Evolutionary conservation across 192 early-diverging fungal genomes (phyloP).

Genomic region (Backusella mclennaniae): DNA sequence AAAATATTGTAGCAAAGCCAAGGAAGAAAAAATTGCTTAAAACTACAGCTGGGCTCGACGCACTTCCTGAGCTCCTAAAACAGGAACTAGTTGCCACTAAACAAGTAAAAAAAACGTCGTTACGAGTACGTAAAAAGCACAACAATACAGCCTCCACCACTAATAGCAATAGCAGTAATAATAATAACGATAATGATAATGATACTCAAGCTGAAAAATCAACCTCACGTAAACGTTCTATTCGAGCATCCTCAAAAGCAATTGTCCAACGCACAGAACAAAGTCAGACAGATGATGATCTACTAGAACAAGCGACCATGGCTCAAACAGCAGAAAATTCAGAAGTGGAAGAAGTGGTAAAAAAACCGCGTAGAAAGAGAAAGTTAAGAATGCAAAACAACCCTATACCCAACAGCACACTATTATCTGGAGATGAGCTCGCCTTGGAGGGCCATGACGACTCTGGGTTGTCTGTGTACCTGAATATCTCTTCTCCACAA

Average conservation of each 20-base stretch:
- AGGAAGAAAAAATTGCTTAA: background rate
- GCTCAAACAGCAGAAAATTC: background rate
- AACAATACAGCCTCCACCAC: background rate
- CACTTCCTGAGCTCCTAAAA: background rate
- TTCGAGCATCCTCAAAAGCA: slow-evolving; percentile 1
- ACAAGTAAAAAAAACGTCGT: background rate
- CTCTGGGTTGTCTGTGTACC: background rate
- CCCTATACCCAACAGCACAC: background rate
- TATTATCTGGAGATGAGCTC: background rate
- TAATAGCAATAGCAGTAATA: background rate
- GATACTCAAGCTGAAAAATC: background rate
- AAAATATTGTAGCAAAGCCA: background rate
- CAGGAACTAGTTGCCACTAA: background rate
- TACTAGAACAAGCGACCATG: background rate
- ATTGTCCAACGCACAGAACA: slow-evolving; percentile 3
- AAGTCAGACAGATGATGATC: background rate
- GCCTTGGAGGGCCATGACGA: background rate
- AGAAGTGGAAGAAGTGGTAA: background rate
- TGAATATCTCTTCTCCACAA: background rate
- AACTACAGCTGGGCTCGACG: background rate
- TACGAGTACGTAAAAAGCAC: background rate
- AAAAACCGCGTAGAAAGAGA: slow-evolving; percentile 5
- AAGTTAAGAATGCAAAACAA: background rate
- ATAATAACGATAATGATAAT: background rate
- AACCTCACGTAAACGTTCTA: slow-evolving; percentile 1